These are phyloP conservation scores for Erythrobasidium hasegawianum DNA, from an alignment of 1,284 basidiomycete genomes.

Conservation along the genomic window DNA sequence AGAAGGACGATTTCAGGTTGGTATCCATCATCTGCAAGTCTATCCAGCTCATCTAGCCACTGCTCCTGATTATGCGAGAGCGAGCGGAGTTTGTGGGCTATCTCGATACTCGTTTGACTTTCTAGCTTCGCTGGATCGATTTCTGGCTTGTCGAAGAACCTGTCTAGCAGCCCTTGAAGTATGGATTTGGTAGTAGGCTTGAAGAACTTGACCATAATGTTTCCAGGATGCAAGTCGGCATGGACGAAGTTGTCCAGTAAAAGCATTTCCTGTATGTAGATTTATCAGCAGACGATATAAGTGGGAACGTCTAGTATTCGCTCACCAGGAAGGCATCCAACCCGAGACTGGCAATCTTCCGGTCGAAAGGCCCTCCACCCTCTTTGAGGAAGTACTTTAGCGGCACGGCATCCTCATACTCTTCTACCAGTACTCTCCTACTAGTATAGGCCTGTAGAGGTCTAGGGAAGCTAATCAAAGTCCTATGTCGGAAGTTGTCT, in stretches of 20 bases:
- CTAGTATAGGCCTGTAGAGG: slow-evolving; percentile 77
- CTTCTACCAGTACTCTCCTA: slow-evolving; percentile 79
- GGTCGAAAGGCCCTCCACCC: slow-evolving; percentile 86
- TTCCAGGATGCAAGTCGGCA: slow-evolving; percentile 88
- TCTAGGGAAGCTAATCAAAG: slow-evolving; percentile 83
- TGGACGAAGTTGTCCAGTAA: slow-evolving; percentile 98
- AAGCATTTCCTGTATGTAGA: slow-evolving; percentile 80
- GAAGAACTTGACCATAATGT: slow-evolving; percentile 96
- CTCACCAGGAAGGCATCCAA: slow-evolving; percentile 89
- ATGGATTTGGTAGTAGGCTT: slow-evolving; percentile 46
- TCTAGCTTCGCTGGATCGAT: slow-evolving; percentile 56
- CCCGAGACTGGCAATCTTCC: slow-evolving; percentile 84
- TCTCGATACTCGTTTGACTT: slow-evolving; percentile 47
- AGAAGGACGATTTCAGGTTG: slow-evolving; percentile 93
- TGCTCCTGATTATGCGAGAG: slow-evolving; percentile 59
- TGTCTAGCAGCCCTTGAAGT: slow-evolving; percentile 36
- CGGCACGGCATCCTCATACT: slow-evolving; percentile 88
- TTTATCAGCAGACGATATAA: background rate
- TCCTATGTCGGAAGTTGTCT: slow-evolving; percentile 69
- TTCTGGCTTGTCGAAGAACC: slow-evolving; percentile 38
- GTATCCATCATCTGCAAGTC: slow-evolving; percentile 69
- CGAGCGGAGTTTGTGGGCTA: slow-evolving; percentile 65
- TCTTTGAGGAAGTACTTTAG: slow-evolving; percentile 82
- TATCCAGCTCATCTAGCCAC: slow-evolving; percentile 69
- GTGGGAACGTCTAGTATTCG: slow-evolving; percentile 27